Percentiles rank a stretch among this genome's conserved stretches.
Conservation (phyloP, 75 land plant species). For the Pinus tabuliformis region DNA sequence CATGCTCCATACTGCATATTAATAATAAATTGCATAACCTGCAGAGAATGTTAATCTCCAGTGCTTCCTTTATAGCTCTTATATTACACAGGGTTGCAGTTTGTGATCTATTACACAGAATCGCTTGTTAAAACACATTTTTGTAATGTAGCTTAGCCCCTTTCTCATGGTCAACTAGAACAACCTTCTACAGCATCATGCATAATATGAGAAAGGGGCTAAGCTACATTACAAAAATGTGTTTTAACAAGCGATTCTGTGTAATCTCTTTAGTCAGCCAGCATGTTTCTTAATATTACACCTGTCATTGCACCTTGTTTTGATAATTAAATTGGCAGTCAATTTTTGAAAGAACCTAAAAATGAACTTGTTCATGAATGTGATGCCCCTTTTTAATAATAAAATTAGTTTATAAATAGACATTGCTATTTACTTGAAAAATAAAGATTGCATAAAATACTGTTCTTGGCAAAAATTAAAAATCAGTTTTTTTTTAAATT, state of each 20-base stretch:
- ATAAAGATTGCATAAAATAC: background rate
- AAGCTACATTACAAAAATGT: background rate
- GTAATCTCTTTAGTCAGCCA: background rate
- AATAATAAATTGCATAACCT: background rate
- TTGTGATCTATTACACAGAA: conserved; percentile 1
- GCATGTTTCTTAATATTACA: background rate
- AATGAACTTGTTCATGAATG: background rate
- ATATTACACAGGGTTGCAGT: background rate
- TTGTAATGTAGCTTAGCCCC: background rate
- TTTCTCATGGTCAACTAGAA: background rate
- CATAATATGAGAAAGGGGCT: background rate
- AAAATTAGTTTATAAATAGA: background rate
- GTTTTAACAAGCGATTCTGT: background rate
- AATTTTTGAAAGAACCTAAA: background rate
- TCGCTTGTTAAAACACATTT: background rate
- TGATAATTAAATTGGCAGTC: background rate
- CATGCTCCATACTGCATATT: background rate
- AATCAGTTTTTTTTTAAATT: background rate
- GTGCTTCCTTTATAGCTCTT: background rate
- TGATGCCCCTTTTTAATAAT: background rate
- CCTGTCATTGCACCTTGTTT: background rate
- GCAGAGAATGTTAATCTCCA: background rate
- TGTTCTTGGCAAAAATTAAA: background rate
- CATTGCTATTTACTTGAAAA: background rate
- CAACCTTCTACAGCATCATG: background rate